phyloP scores from a whole-genome alignment of 1,139 yeast genomes.

The Candida sp. region DNA sequence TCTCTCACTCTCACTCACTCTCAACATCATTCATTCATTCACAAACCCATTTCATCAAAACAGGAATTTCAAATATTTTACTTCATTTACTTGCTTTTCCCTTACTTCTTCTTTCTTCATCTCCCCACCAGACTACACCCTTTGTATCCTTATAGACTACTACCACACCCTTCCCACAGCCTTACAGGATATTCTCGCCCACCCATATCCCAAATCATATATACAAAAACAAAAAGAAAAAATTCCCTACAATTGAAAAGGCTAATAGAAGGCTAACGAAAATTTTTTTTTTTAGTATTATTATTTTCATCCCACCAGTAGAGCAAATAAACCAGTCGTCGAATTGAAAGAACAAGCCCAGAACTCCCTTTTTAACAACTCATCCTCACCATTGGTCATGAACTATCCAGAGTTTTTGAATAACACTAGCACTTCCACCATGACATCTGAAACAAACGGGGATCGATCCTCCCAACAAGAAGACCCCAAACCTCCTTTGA shows the following conservation, averaged over 20 bases:
- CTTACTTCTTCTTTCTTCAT: neutral
- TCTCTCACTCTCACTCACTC: neutral
- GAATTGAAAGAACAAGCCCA: neutral
- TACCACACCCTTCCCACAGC: neutral
- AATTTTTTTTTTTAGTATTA: neutral
- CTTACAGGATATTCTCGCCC: neutral
- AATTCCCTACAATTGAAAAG: neutral
- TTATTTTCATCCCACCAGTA: neutral
- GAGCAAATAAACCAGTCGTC: neutral
- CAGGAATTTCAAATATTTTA: neutral
- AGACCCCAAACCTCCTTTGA: neutral
- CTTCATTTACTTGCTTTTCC: neutral
- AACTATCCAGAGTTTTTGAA: conserved; percentile 43
- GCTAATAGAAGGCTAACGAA: neutral
- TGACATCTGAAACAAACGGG: neutral
- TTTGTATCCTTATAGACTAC: too few relatives aligned
- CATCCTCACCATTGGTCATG: conserved; percentile 13
- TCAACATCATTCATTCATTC: neutral
- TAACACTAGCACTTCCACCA: conserved; percentile 3
- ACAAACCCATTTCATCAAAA: neutral
- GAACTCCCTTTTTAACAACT: neutral
- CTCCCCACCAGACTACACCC: neutral
- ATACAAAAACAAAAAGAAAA: neutral
- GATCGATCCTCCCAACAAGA: neutral
- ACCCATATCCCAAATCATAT: neutral